Base-by-base conservation (phyloP, 805 yeast species). In the Hanseniaspora meyeri region DNA sequence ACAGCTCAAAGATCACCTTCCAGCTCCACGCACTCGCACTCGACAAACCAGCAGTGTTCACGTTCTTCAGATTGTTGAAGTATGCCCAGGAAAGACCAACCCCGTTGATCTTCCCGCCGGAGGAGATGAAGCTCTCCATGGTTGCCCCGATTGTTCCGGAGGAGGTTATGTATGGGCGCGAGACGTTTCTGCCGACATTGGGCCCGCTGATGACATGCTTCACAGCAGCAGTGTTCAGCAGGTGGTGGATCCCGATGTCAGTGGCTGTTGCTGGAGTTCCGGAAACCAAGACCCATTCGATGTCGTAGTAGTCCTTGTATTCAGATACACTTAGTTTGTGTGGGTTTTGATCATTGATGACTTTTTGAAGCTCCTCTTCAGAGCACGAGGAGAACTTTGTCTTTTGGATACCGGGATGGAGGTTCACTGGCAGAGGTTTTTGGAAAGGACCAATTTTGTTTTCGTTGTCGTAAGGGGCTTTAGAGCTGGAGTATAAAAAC, bases 131-230 rank as follows among this genome's bases (percentile, higher is more conserved):
- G 1, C 90, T 95, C 70, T 93, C 98, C 88, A 90, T 79, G 0
- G 97, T 93, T 3, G 96, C 97, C 29, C 98, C 98, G 17, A 93
- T 83, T 1, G 98, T 93, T 14, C 98, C 98, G 62, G 95, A 83
- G 4, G 96, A 81, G 63, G 93, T 77, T 56, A 89, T 85, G 68
- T 89, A 93, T 47, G 91, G 78, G 6, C 95, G 88, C 27, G 91
- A 81, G 1, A 96, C 82, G 69, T 93, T 93, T 65, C 96, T 80
- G 24, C 98, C 98, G 62, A 85, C 91, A 66, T 93, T 93, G 8
- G 98, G 98, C 0, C 98, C 98, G 56, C 95, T 85, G 24, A 93
- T 68, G 5, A 93, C 96, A 2, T 43, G 19, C 12, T n/a, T n/a
- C 6, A 20, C 37, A 17, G 11, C 38, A n/a, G 29, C 3, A n/a